phyloP scores from a whole-genome alignment of 768 basidiomycete species.

The Suillus alpinus region DNA sequence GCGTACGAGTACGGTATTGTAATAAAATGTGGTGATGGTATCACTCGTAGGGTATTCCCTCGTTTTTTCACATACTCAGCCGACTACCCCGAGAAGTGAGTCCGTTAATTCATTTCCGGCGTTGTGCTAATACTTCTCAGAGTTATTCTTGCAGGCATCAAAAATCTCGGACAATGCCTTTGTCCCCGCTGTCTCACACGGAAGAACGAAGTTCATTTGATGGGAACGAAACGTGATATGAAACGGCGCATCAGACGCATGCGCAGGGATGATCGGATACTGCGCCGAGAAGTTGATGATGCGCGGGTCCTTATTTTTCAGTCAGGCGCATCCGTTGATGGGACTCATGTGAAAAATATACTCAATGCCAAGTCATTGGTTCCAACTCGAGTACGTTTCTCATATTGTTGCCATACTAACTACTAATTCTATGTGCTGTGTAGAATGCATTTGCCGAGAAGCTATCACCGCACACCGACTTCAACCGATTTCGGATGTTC shows the following conservation, averaged over 20 bases:
- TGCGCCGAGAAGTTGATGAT: neutral
- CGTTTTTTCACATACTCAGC: conserved; percentile 18
- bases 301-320: conserved; percentile 8
- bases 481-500: conserved; percentile 11
- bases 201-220: neutral
- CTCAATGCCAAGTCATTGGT: neutral
- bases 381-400: conserved; percentile 4
- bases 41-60: conserved; percentile 14
- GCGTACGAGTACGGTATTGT: conserved; percentile 19
- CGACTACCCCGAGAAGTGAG: conserved; percentile 25
- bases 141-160: conserved; percentile 20
- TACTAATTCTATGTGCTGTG: neutral
- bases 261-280: neutral
- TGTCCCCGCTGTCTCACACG: conserved; percentile 17
- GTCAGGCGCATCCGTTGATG: neutral
- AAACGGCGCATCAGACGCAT: neutral
- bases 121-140: neutral
- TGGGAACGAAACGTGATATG: conserved; percentile 11
- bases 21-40: conserved; percentile 16
- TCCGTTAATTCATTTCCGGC: neutral
- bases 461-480: conserved; percentile 9
- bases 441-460: conserved; percentile 29
- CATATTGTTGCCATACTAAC: neutral
- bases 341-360: neutral
- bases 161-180: conserved; percentile 18